These are phyloP conservation scores for Dryas integrifolia DNA, from an alignment of 331 rosid species.

Conservation along the genomic window DNA sequence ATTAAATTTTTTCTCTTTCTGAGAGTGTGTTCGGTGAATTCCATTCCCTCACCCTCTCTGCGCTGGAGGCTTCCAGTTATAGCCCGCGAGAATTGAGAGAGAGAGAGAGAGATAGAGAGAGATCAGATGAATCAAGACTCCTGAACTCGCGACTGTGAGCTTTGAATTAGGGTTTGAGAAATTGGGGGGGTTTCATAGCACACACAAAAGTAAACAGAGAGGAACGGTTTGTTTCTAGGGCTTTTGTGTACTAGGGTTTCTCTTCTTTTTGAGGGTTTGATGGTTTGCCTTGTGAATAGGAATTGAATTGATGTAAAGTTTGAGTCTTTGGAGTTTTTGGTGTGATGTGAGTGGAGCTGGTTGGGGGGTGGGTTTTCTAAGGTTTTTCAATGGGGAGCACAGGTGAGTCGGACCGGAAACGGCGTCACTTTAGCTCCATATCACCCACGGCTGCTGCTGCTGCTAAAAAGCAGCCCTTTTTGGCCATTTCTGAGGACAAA, in stretches of 20 bases:
- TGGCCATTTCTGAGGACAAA: constrained; percentile 78
- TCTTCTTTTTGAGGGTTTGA: background rate
- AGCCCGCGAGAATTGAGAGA: background rate
- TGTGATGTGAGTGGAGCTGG: constrained; percentile 48
- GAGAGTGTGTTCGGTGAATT: constrained; percentile 6
- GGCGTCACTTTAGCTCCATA: constrained; percentile 84
- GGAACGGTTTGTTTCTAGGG: background rate
- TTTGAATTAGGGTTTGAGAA: constrained; percentile 25
- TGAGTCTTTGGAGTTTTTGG: constrained; percentile 5
- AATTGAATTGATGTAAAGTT: constrained; percentile 24
- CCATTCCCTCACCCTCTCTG: background rate
- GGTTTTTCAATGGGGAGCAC: constrained; percentile 97
- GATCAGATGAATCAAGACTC: constrained; percentile 14
- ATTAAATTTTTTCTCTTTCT: constrained; percentile 17
- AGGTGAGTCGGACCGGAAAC: constrained; percentile 81
- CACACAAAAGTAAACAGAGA: background rate
- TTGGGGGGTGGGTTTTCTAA: constrained; percentile 37
- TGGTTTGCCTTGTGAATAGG: constrained; percentile 13
- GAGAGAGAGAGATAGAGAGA: constrained; percentile 27
- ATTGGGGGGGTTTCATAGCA: constrained; percentile 47
- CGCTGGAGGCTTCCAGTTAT: background rate
- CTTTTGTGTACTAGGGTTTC: constrained; percentile 8
- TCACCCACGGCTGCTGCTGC: constrained; percentile 70
- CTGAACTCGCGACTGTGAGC: background rate
- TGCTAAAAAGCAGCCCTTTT: constrained; percentile 61